These are phyloP conservation scores for Dillenia suffruticosa DNA, from an alignment of 164 flowering plant genomes.

Conservation along the genomic window DNA sequence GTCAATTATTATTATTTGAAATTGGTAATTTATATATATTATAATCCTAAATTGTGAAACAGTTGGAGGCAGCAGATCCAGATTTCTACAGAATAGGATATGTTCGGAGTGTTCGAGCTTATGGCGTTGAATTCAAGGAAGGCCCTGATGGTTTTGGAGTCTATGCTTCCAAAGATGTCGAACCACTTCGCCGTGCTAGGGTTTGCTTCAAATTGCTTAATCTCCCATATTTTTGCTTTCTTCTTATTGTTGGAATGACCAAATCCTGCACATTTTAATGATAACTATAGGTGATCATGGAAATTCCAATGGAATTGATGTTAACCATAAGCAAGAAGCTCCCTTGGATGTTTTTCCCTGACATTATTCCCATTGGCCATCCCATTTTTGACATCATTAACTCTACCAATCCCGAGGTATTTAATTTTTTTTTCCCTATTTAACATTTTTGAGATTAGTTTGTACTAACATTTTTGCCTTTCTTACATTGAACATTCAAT, in stretches of 20 bases:
- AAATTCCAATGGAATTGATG: slow-evolving; percentile 94
- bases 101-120: slow-evolving; percentile 76
- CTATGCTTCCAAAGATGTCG: slow-evolving; percentile 83
- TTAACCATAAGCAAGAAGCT: slow-evolving; percentile 76
- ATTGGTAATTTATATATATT: background rate
- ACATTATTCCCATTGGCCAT: slow-evolving; percentile 87
- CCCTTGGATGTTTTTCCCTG: slow-evolving; percentile 99
- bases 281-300: slow-evolving; percentile 73
- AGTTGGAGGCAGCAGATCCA: slow-evolving; percentile 92
- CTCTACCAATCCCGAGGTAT: slow-evolving; percentile 91
- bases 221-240: background rate
- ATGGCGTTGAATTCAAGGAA: slow-evolving; percentile 89
- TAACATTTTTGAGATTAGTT: background rate
- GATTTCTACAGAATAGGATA: slow-evolving; percentile 93
- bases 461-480: background rate
- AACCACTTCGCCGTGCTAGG: slow-evolving; percentile 83
- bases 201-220: slow-evolving; percentile 27
- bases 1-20: background rate
- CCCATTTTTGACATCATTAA: slow-evolving; percentile 96
- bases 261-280: background rate
- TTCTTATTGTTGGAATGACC: background rate
- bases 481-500: slow-evolving; percentile 9
- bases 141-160: slow-evolving; percentile 98
- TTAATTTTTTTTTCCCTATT: background rate
- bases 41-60: background rate